phyloP scores from a whole-genome alignment of 805 yeast genomes.

The Suhomyces pyralidae region DNA sequence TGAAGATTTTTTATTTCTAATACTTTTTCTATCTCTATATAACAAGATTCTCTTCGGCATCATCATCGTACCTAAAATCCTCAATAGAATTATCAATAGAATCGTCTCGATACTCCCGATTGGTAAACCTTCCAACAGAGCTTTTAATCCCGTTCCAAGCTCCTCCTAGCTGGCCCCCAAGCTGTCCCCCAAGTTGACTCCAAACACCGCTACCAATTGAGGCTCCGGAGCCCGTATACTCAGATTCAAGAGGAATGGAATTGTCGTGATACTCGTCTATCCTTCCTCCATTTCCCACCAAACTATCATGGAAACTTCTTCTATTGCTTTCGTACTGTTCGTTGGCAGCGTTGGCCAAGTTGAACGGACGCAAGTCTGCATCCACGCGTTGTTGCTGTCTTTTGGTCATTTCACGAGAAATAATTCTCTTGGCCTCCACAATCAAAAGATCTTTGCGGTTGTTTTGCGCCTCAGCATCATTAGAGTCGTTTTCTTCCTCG shows the following conservation, averaged over 20 bases:
- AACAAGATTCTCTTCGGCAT: slow-evolving; percentile 32
- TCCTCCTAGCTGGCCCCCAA: slow-evolving; percentile 25
- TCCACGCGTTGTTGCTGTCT: slow-evolving; percentile 18
- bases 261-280: slow-evolving; percentile 19
- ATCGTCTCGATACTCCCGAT: slow-evolving; percentile 20
- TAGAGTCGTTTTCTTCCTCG: slow-evolving; percentile 27
- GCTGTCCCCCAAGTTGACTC: slow-evolving; percentile 24
- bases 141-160: slow-evolving; percentile 21
- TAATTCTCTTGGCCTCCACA: slow-evolving; percentile 42
- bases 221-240: neutral
- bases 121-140: slow-evolving; percentile 15
- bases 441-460: slow-evolving; percentile 36
- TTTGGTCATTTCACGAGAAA: slow-evolving; percentile 31
- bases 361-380: slow-evolving; percentile 25
- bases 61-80: slow-evolving; percentile 31
- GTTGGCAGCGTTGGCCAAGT: slow-evolving; percentile 23
- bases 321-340: slow-evolving; percentile 29
- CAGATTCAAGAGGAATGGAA: neutral
- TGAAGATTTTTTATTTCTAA: neutral
- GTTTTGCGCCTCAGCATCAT: slow-evolving; percentile 15
- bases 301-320: slow-evolving; percentile 20
- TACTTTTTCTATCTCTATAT: slow-evolving; percentile 15
- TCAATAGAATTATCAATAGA: slow-evolving; percentile 31
- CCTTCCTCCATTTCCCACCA: slow-evolving; percentile 15
- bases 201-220: slow-evolving; percentile 15